Conservation (phyloP, 176 grass and related monocot genomes). For the Lolium multiflorum region DNA sequence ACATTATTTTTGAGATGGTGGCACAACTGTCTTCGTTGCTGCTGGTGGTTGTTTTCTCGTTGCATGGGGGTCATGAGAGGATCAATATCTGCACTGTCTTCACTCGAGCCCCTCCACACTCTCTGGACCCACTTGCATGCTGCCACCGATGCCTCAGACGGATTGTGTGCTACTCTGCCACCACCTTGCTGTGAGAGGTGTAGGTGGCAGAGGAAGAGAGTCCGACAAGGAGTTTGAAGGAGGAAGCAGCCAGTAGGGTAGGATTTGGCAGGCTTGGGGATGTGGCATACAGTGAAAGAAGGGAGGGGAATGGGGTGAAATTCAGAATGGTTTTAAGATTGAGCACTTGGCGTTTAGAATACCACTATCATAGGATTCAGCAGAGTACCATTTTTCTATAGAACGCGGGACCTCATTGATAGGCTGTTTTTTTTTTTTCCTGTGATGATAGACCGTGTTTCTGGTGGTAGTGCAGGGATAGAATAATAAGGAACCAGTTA, state of each 20-base stretch:
- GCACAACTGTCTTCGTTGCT: background rate
- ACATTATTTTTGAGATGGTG: background rate
- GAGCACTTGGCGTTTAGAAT: conserved; percentile 21
- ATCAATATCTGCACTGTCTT: background rate
- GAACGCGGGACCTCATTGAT: background rate
- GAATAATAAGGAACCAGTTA: background rate
- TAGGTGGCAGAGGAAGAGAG: background rate
- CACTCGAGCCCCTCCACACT: background rate
- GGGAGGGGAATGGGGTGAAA: background rate
- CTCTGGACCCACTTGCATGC: background rate
- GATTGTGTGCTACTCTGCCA: background rate
- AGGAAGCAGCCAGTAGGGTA: background rate
- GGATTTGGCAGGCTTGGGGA: conserved; percentile 1
- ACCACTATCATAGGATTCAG: background rate
- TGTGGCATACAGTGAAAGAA: background rate
- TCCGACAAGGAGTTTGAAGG: background rate
- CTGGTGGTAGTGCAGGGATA: conserved; percentile 9
- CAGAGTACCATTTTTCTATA: background rate
- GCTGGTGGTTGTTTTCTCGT: background rate
- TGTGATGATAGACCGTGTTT: background rate
- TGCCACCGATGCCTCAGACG: background rate
- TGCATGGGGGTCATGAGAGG: background rate
- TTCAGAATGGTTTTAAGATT: background rate
- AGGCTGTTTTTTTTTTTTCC: background rate
- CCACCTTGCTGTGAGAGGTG: background rate